Conservation (phyloP, 257 asterid species). For the Fraxinus excelsior region DNA sequence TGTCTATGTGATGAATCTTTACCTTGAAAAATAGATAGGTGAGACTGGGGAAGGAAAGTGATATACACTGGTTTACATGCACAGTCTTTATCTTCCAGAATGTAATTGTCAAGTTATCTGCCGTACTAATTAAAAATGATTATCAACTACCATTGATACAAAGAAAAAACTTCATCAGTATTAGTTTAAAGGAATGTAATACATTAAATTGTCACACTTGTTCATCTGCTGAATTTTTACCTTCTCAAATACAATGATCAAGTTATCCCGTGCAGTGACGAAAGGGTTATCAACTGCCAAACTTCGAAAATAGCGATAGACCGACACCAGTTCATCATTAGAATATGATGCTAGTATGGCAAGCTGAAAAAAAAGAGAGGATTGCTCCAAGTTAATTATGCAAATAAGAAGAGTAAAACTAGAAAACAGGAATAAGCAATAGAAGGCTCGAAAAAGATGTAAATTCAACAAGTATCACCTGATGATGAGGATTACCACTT, state of each 20-base stretch:
- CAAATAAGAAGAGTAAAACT: neutral
- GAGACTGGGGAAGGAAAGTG: neutral
- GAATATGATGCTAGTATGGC: slow-evolving; percentile 91
- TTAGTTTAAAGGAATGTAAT: neutral
- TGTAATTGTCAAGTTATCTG: neutral
- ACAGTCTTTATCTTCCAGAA: neutral
- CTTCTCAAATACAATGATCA: slow-evolving; percentile 96
- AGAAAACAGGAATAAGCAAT: neutral
- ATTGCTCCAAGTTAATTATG: slow-evolving; percentile 6
- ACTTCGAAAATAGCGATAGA: slow-evolving; percentile 93
- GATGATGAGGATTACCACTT: slow-evolving; percentile 97
- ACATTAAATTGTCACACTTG: neutral
- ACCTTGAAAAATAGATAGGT: neutral
- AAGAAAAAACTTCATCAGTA: neutral
- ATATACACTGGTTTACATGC: too few species aligned
- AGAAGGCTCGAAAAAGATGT: slow-evolving; percentile 6
- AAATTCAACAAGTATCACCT: slow-evolving; percentile 43
- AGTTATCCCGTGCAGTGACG: slow-evolving; percentile 85
- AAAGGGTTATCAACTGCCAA: slow-evolving; percentile 84
- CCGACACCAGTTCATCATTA: slow-evolving; percentile 72
- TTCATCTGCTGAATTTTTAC: slow-evolving; percentile 36
- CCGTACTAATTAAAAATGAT: neutral
- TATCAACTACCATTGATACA: neutral
- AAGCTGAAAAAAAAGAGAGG: slow-evolving; percentile 57
- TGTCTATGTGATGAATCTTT: neutral